These are phyloP conservation scores for Daldinia vernicosa DNA, from an alignment of 495 filamentous ascomycete genomes.

Conservation along the genomic window DNA sequence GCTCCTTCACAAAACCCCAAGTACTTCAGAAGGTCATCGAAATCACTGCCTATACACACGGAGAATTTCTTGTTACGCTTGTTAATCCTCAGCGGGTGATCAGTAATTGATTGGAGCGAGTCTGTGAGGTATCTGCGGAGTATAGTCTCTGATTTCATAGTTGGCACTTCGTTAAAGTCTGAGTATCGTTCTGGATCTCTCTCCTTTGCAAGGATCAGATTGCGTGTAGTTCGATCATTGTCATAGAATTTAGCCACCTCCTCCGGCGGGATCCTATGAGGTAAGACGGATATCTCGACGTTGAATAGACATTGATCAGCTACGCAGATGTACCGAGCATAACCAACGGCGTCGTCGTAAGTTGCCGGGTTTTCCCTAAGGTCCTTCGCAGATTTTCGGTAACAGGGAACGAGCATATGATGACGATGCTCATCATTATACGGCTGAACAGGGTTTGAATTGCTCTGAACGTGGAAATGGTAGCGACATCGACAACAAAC, in stretches of 20 bases:
- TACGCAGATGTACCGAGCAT: constrained; percentile 67
- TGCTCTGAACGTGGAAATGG: constrained; percentile 40
- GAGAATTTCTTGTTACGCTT: constrained; percentile 76
- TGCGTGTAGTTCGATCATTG: constrained; percentile 58
- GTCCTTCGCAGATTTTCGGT: constrained; percentile 5
- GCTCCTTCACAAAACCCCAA: constrained; percentile 64
- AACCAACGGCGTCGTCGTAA: constrained; percentile 25
- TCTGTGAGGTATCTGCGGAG: constrained; percentile 71
- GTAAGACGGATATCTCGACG: constrained; percentile 63
- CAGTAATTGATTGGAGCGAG: constrained; percentile 57
- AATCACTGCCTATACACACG: constrained; percentile 71
- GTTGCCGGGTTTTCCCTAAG: neutral
- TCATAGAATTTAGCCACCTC: constrained; percentile 66
- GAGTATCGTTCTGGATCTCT: constrained; percentile 68
- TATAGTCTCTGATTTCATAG: constrained; percentile 62
- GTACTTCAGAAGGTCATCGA: constrained; percentile 68
- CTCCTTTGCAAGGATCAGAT: constrained; percentile 62
- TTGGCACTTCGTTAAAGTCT: constrained; percentile 57
- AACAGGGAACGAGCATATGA: constrained; percentile 41
- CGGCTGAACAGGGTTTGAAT: constrained; percentile 1
- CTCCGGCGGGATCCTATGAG: constrained; percentile 46
- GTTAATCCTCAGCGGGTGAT: constrained; percentile 63
- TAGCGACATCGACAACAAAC: constrained; percentile 36
- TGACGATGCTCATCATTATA: constrained; percentile 30
- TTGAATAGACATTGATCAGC: constrained; percentile 62